A percentile compares a stretch with the other conserved stretches of the same genome.
Conservation (phyloP, 345 rosid genomes). For the Firmiana major region DNA sequence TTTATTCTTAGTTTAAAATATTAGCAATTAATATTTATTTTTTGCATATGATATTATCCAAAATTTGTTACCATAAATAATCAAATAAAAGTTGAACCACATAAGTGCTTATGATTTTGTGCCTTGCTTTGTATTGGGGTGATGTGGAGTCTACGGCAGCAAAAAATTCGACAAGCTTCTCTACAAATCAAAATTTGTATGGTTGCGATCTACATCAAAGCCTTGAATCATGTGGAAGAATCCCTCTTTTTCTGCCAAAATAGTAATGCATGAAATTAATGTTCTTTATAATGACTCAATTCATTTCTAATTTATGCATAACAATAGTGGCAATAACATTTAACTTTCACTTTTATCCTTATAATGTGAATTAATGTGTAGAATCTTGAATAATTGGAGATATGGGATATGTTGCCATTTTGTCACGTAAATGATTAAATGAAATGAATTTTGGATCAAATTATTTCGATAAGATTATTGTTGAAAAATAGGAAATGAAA, state of each 20-base stretch:
- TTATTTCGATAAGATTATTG: background rate
- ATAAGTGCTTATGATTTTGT: background rate
- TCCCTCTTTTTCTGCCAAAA: background rate
- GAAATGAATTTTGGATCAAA: background rate
- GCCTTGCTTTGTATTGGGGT: background rate
- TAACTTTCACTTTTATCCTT: no score
- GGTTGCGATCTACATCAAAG: background rate
- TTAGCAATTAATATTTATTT: background rate
- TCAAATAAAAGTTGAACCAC: background rate
- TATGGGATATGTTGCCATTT: no score
- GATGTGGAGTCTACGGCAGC: background rate
- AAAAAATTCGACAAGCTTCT: background rate
- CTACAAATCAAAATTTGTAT: background rate
- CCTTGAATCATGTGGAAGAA: slow-evolving; percentile 1
- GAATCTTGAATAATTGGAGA: no score
- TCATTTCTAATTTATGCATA: background rate
- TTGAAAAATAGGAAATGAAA: no score
- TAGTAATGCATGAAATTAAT: background rate
- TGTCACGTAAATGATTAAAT: no score
- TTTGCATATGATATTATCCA: background rate
- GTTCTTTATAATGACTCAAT: background rate
- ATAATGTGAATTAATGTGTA: no score
- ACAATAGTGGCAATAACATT: background rate
- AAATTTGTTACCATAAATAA: background rate
- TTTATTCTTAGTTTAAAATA: background rate